Base-by-base conservation (phyloP, 2,329 filamentous ascomycete genomes). In the Fusarium sp. region DNA sequence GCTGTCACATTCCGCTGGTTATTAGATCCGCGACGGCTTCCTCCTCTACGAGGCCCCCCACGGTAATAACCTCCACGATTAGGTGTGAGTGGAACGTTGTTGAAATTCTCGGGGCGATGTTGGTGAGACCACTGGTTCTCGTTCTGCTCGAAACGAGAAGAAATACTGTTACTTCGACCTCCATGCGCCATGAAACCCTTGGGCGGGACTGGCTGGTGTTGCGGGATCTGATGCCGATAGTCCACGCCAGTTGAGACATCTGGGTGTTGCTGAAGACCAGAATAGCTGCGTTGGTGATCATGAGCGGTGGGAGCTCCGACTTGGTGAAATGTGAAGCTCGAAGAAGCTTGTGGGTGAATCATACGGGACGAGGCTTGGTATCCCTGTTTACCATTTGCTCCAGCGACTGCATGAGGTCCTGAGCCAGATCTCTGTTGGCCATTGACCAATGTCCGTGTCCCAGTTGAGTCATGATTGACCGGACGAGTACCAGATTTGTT, bases 1-100 rank as follows among this genome's bases (percentile, higher is more conserved):
- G 73, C 59, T n/a, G 77, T 78, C 36, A 47, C 69, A 16, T 71
- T 78, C 57, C 77, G 66, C 47, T 74, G 74, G 29, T 67, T 68
- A 18, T 74, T 56, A 5, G 64, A 68, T 22, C 74, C 74, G 22
- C 77, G 75, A 29, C 75, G 75, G n/a, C 47, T 60, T 18, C 66
- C 64, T 18, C 56, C 66, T 56, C 59, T 68, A 9, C 72, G 74
- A 52, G 29, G 18, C 16, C 63, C 68, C 20, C 65, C 66, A 14
- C 72, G 74, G 33, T 77, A 69, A 22, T 42, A 59, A 31, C 58
- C 42, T 25, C 70, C 69, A 13, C 75, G 77, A 20, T 45, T 52
- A 42, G 64, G 42, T 22, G 63, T 60, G 10, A 61, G 11, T 2
- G 66, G 60, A 11, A 38, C 20, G 27, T 13, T n/a, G n/a, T 62